phyloP scores from a whole-genome alignment of 2,329 filamentous ascomycete genomes.

The Cladosporium halotolerans region DNA sequence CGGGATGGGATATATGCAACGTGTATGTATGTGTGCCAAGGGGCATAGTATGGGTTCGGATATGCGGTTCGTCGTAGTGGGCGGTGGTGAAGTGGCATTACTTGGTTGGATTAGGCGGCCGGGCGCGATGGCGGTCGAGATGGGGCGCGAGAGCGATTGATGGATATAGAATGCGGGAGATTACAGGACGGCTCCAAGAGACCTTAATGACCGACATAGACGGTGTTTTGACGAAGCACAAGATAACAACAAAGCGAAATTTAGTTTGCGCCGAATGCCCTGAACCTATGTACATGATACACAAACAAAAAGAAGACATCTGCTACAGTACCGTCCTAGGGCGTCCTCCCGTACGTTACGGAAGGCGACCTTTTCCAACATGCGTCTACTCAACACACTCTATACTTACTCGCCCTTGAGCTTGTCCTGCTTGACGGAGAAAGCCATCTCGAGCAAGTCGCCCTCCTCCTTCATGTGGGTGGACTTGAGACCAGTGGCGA shows the following conservation, averaged over 20 bases:
- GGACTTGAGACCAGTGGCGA: constrained; percentile 86
- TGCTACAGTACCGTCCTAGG: no score
- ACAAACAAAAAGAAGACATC: not conserved
- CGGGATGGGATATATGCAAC: no score
- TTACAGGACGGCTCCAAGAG: not conserved
- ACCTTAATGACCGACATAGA: not conserved
- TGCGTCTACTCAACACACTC: constrained; percentile 4
- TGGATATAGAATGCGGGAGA: no score
- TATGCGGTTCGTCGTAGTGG: no score
- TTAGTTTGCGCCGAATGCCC: constrained; percentile 5
- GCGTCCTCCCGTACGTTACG: no score
- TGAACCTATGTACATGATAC: constrained; percentile 10
- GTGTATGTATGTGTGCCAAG: no score
- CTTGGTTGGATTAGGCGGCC: no score
- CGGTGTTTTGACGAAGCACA: not conserved
- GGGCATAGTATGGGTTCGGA: no score
- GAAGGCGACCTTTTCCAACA: not conserved
- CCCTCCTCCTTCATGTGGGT: constrained; percentile 89
- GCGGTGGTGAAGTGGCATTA: no score
- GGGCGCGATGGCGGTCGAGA: no score
- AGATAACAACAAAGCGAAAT: constrained; percentile 3
- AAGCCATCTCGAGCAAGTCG: constrained; percentile 65
- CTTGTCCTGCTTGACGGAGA: constrained; percentile 57
- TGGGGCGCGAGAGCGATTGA: no score
- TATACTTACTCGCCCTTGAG: constrained; percentile 54